Evolutionary conservation across 2,329 filamentous ascomycete species (phyloP).

Genomic region (Dothidotthia symphoricarpi): DNA sequence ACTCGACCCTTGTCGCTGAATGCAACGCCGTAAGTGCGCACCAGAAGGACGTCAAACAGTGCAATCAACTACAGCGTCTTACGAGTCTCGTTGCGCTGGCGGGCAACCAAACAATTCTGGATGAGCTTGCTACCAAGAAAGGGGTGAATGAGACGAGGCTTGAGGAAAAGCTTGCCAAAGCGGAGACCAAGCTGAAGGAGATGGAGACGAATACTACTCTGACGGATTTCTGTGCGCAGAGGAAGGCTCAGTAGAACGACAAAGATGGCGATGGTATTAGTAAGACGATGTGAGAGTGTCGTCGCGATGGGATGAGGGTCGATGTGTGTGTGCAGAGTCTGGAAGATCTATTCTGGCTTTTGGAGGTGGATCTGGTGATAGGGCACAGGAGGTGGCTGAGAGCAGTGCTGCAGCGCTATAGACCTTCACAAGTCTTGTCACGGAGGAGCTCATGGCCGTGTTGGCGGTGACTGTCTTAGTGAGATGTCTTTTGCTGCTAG

Average conservation of each 20-base stretch:
- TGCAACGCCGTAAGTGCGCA: conserved; percentile 28
- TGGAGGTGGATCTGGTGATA: not conserved
- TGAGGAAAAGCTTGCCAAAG: conserved; percentile 21
- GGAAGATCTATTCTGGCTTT: not conserved
- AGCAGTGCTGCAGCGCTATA: too few relatives aligned
- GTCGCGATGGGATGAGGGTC: too few relatives aligned
- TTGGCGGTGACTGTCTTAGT: too few relatives aligned
- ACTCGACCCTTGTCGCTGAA: conserved; percentile 26
- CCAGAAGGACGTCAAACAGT: conserved; percentile 17
- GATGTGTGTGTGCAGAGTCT: too few relatives aligned
- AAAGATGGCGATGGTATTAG: conserved; percentile 6
- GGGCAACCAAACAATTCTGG: conserved; percentile 27
- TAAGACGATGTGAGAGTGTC: too few relatives aligned
- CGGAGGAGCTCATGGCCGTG: too few relatives aligned
- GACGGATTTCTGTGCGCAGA: conserved; percentile 20
- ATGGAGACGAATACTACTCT: conserved; percentile 32
- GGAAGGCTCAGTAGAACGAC: conserved; percentile 15
- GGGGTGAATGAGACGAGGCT: conserved; percentile 24
- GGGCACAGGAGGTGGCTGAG: not conserved
- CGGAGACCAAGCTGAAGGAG: conserved; percentile 21
- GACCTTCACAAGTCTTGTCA: too few relatives aligned
- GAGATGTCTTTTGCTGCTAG: too few relatives aligned
- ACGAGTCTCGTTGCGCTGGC: conserved; percentile 22
- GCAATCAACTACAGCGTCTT: conserved; percentile 23
- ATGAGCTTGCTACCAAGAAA: conserved; percentile 20